Base-by-base conservation (phyloP, 345 rosid genomes). In the Balakata baccata region DNA sequence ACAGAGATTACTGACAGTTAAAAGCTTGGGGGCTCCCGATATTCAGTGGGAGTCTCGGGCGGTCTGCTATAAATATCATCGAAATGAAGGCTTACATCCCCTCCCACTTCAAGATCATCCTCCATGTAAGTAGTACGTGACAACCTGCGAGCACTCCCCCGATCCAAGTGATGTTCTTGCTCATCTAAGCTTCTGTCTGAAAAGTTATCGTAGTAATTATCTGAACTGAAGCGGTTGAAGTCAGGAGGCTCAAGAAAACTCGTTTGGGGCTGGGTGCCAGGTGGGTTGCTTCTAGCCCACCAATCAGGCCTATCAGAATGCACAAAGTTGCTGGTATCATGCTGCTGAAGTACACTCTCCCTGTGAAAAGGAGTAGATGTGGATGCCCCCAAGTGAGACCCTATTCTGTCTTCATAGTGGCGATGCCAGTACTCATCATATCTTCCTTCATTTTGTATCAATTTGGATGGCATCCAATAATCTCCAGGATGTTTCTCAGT, bases 231-330 rank as follows among this genome's bases (percentile, higher is more conserved):
- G 14, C 4, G 82, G 75, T 82, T 77, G 73, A 86, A 86, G 78
- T 86, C 93, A 5, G 98, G 97, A 58, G 98, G 98, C 72, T 94
- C 97, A 1, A 91, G 80, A 66, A 83, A 83, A 59, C 86, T 83
- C 37, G 77, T 29, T 16, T 83, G 74, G 10, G 77, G 72, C 65
- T 71, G 81, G 50, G 81, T 76, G 69, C 67, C 57, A 12, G 58
- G 74, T 0, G 78, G 78, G 65, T 74, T 75, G 23, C 78, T 76
- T 80, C 99, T 91, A 68, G 79, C 93, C 99, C 99, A 95, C 99
- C 98, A 95, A 68, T 78, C 88, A 73, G 74, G 85, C 81, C 85
- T 79, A 37, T 78, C 63, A 57, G 86, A 76, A 58, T 70, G 79
- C 14, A 72, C 76, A 38, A 43, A 54, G 74, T 78, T 82, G 73